Evolutionary conservation across 2,329 filamentous ascomycete species (phyloP), one percentile per base, ranked within the genome.

Genomic region (Westerdykella aurantiaca): DNA sequence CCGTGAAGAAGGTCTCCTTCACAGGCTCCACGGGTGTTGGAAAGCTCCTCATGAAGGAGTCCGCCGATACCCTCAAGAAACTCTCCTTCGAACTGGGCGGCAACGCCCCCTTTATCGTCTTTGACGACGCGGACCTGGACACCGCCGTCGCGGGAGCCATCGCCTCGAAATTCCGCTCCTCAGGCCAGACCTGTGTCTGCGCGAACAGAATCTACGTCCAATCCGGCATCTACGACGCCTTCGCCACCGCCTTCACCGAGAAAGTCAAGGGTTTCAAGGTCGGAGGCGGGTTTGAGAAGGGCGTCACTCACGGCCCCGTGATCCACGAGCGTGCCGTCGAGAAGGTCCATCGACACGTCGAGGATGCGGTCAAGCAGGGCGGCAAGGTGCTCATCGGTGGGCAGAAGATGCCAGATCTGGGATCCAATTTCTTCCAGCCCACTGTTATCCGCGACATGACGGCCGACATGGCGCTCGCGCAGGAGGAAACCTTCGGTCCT

Each of bases 81-180:
- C 74, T 87, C 1, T 93, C 87, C 0, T 86, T 95, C 66, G 91
- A 97, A 66, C 83, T 97, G 1, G 91, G 91, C 43, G 93, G 91
- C 38, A 97, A 97, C 66, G 87, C 91, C 0, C 91, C 91, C 1
- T 95, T 96, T 65, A 96, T 97, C 53, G 88, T 97, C 29, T 97
- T 97, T 61, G 89, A 97, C 60, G 91, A 97, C 60, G 87, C 91
- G 16, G 88, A 97, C 62, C 72, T 97, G 16, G 90, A 96, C 46
- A 72, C 75, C 4, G 93, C 93, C 2, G 88, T 97, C 1, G 72
- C 81, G 0, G 91, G 90, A 21, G 89, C 89, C 38, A 79, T 97
- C 42, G 73, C 83, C 18, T 90, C 81, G 60, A 98, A 97, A 69
- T 97, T 97, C 80, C 85, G 93, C 43, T 88, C 85, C 31, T 94